These are phyloP conservation scores for Trichoderma atrobrunneum DNA, from an alignment of 2,329 filamentous ascomycete species.

Conservation along the genomic window DNA sequence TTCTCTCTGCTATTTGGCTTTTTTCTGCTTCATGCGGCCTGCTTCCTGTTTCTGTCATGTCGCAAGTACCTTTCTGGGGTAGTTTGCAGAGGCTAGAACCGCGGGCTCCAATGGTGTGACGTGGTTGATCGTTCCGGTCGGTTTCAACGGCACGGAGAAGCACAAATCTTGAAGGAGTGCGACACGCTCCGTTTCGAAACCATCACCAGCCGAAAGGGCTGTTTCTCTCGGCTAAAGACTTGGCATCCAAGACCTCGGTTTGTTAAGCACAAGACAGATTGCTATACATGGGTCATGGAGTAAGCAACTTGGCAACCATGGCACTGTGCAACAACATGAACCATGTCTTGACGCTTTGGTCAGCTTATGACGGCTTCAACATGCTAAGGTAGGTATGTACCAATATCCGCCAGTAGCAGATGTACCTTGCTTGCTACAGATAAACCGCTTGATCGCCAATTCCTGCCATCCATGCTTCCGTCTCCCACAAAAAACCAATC, in stretches of 20 bases:
- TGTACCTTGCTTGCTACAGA: not conserved
- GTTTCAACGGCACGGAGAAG: slow-evolving; percentile 6
- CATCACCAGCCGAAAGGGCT: not conserved
- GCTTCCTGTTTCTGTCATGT: not conserved
- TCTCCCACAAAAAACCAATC: not conserved
- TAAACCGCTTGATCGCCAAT: not conserved
- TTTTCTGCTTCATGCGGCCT: too few relatives aligned
- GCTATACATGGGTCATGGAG: not conserved
- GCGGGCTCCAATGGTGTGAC: slow-evolving; percentile 9
- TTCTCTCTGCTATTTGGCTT: not conserved
- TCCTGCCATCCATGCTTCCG: not conserved
- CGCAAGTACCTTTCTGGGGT: not conserved
- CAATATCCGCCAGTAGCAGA: not conserved
- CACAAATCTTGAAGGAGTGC: not conserved
- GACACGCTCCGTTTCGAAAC: slow-evolving; percentile 10
- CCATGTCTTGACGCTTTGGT: not conserved
- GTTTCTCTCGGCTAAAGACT: not conserved
- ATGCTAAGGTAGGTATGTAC: not conserved
- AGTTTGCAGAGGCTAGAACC: not conserved
- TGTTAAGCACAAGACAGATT: not conserved
- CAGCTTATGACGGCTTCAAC: not conserved
- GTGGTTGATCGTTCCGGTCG: slow-evolving; percentile 9
- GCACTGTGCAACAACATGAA: not conserved
- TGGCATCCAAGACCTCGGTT: not conserved
- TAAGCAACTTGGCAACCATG: not conserved